Evolutionary conservation across 2,329 filamentous ascomycete genomes (phyloP), one percentile per base, ranked within the genome.

Genomic region (Tolypocladium sp.): DNA sequence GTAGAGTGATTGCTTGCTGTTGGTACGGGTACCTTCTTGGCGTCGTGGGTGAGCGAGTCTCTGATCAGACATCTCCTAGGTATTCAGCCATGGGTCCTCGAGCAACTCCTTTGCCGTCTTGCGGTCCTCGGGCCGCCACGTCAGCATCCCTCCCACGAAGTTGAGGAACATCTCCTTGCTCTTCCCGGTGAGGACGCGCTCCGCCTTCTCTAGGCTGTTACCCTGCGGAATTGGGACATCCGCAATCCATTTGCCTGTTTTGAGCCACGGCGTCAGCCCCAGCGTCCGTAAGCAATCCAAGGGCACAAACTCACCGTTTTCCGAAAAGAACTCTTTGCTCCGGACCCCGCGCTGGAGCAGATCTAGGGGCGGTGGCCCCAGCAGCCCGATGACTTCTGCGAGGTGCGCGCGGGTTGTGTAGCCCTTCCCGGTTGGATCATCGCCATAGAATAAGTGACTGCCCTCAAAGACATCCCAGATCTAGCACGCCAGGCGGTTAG

Each of bases 401-500:
- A 82, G 74, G 64, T 79, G 78, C 0, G 76, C 76, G 57, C 76
- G 70, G 57, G 74, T 77, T 12, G 73, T 66, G 54, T 80, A 81
- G 0, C 38, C 68, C 15, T 74, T 55, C 46, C 65, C 60, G 62
- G 76, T 71, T 1, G 72, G 70, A 56, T 79, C 76, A 0, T 71
- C 46, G 49, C 75, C 70, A 3, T 69, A 70, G 60, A 81, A 82
- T 33, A 82, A 65, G 30, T 71, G 73, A 0, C 63, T 68, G 4
- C 77, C 75, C 68, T 82, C 74, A 58, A 75, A 81, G 1, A 82
- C 51, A 56, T 81, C 70, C 79, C 78, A 82, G 35, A 79, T 74
- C 78, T 79, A 58, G 12, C 27, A 58, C 35, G 35, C 12, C 35
- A 60, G 58, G 54, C 15, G n/a, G 49, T 53, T 35, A 53, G 49